Percentiles rank a stretch among this genome's conserved stretches.
phyloP scores from a whole-genome alignment of 1,139 yeast genomes.

The Candida smagusa region DNA sequence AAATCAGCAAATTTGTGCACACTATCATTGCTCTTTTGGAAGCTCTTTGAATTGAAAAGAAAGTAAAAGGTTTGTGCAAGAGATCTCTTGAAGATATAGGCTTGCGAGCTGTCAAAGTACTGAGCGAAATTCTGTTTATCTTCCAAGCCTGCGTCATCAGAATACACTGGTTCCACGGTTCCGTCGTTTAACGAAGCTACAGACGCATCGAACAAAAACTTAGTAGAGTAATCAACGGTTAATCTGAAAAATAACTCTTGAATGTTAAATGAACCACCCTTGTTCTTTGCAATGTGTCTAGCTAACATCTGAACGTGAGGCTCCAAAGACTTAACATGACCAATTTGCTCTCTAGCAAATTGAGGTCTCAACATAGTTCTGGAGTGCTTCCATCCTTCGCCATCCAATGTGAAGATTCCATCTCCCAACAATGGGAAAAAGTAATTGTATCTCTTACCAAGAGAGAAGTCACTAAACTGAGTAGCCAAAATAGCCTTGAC shows the following conservation, averaged over 20 bases:
- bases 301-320: conserved; percentile 42
- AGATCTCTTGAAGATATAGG: conserved; percentile 33
- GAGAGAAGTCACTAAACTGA: conserved; percentile 22
- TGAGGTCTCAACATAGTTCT: conserved; percentile 59
- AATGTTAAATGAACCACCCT: conserved; percentile 27
- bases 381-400: conserved; percentile 57
- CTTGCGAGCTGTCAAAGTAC: conserved; percentile 29
- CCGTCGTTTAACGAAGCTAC: conserved; percentile 30
- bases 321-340: conserved; percentile 47
- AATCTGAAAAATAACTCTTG: conserved; percentile 39
- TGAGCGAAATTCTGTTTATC: conserved; percentile 23
- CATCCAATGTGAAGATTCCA: conserved; percentile 57
- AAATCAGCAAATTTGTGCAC: conserved; percentile 26
- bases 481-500: conserved; percentile 24
- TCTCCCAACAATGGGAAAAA: conserved; percentile 22
- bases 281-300: conserved; percentile 26
- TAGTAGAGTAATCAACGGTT: conserved; percentile 43
- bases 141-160: conserved; percentile 20
- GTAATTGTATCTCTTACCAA: conserved; percentile 21
- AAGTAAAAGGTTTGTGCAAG: conserved; percentile 27
- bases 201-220: conserved; percentile 39
- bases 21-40: conserved; percentile 18
- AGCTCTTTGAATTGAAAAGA: conserved; percentile 25
- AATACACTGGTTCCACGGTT: conserved; percentile 6
- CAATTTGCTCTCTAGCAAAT: conserved; percentile 54